These are phyloP conservation scores for Coemansia sp. DNA, from an alignment of 192 early-diverging fungal genomes.

Conservation along the genomic window DNA sequence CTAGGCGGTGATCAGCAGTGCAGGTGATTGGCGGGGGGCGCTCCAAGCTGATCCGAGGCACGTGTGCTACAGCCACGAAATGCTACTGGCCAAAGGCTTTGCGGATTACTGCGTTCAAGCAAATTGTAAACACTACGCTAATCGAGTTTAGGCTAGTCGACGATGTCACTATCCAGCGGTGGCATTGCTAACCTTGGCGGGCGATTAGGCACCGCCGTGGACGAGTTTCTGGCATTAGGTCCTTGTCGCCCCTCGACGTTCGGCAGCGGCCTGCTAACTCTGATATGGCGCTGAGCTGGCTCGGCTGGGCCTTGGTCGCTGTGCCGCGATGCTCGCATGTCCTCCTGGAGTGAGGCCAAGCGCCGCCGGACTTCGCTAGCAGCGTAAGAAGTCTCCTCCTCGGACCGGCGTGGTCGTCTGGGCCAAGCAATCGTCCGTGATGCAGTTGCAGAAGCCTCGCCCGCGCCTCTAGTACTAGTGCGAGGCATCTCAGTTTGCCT, in stretches of 20 bases:
- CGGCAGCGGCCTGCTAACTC: not conserved
- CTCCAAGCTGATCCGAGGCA: slow-evolving; percentile 1
- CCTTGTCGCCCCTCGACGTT: not conserved
- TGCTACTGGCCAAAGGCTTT: not conserved
- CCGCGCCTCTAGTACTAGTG: not conserved
- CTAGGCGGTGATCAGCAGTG: slow-evolving; percentile 5
- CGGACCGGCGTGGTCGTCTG: not conserved
- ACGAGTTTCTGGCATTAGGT: not conserved
- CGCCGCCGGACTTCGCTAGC: not conserved
- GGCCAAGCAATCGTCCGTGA: not conserved
- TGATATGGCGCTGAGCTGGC: not conserved
- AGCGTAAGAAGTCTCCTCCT: not conserved
- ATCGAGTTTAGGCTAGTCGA: not conserved
- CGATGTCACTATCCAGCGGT: not conserved
- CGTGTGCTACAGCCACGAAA: not conserved
- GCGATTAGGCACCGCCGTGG: not conserved
- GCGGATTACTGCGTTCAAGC: not conserved
- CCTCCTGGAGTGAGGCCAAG: not conserved
- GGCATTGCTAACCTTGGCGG: not conserved
- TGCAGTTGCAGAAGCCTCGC: not conserved
- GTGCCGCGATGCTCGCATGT: not conserved
- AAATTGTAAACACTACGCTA: not conserved
- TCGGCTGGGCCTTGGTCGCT: not conserved
- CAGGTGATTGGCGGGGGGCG: slow-evolving; percentile 10
- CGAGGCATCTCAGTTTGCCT: not conserved